A percentile compares a stretch with the other conserved stretches of the same genome.
These are phyloP conservation scores for Rubia peregrina DNA, from an alignment of 305 asterid species.

Conservation along the genomic window DNA sequence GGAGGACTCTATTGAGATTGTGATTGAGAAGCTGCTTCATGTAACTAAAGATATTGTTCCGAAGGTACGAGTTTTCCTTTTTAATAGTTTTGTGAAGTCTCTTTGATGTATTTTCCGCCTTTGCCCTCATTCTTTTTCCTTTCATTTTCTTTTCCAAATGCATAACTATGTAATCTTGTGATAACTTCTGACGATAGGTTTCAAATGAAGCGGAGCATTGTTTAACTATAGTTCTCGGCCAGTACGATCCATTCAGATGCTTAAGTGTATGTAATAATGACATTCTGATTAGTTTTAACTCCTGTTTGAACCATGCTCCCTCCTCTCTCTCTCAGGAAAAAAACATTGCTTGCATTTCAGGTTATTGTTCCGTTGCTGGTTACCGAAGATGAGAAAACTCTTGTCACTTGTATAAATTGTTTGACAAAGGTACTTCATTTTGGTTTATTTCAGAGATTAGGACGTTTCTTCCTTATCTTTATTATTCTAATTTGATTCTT, in stretches of 20 bases:
- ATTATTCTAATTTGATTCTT: not conserved
- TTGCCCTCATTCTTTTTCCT: not conserved
- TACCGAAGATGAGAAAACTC: conserved; percentile 95
- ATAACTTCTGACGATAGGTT: conserved; percentile 44
- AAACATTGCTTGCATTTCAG: conserved; percentile 34
- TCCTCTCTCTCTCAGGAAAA: not conserved
- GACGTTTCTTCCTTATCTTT: not conserved
- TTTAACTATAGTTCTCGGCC: conserved; percentile 63
- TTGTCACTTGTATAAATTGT: conserved; percentile 92
- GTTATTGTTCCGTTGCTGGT: conserved; percentile 90
- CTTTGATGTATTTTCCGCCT: not conserved
- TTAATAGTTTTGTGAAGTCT: not conserved
- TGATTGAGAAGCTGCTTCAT: conserved; percentile 84
- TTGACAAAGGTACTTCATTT: conserved; percentile 72
- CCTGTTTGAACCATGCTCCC: not conserved
- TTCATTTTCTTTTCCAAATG: not conserved
- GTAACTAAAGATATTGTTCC: conserved; percentile 62
- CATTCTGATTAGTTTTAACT: not conserved
- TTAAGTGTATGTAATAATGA: conserved; percentile 59
- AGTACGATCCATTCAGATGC: conserved; percentile 86
- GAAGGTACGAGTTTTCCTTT: conserved; percentile 44
- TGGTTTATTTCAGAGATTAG: not conserved
- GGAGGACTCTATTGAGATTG: conserved; percentile 94
- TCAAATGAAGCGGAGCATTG: conserved; percentile 86
- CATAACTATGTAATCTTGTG: conserved; percentile 12